A percentile compares a stretch with the other conserved stretches of the same genome.
Evolutionary conservation across 2,329 filamentous ascomycete species (phyloP).

Genomic region (Leptographium procerum): DNA sequence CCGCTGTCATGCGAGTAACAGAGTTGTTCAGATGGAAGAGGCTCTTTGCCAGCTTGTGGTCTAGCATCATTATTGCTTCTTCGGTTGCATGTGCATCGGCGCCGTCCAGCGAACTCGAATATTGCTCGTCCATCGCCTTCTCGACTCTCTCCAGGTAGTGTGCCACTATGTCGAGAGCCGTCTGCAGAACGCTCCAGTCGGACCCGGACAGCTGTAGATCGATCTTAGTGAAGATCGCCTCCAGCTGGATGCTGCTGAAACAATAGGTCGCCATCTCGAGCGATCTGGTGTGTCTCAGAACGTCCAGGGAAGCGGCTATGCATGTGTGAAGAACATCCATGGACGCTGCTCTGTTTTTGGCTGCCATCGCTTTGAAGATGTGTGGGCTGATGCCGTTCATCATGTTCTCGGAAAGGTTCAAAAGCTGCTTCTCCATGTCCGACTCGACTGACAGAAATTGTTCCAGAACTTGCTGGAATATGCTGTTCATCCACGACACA

Average conservation of each 20-base stretch:
- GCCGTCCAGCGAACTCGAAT: conserved; percentile 20
- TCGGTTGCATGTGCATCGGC: conserved; percentile 27
- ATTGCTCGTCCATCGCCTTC: conserved; percentile 26
- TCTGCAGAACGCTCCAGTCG: conserved; percentile 36
- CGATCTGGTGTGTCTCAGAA: conserved; percentile 33
- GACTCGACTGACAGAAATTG: conserved; percentile 45
- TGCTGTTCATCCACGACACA: conserved; percentile 42
- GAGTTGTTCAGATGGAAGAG: conserved; percentile 32
- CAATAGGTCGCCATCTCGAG: conserved; percentile 36
- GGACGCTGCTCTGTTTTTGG: conserved; percentile 39
- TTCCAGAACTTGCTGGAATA: conserved; percentile 45
- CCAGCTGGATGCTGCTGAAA: conserved; percentile 38
- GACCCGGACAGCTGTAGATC: conserved; percentile 29
- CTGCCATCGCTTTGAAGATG: conserved; percentile 37
- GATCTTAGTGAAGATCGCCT: conserved; percentile 39
- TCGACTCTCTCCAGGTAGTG: conserved; percentile 35
- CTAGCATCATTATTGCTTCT: conserved; percentile 37
- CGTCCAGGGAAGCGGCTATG: conserved; percentile 36
- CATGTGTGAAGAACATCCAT: conserved; percentile 41
- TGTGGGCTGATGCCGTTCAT: conserved; percentile 30
- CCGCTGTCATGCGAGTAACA: conserved; percentile 6
- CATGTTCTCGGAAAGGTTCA: conserved; percentile 34
- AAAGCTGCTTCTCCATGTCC: conserved; percentile 44
- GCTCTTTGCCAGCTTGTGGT: conserved; percentile 33
- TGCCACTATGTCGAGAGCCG: conserved; percentile 34